A percentile compares a stretch with the other conserved stretches of the same genome.
These are phyloP conservation scores for Avicennia marina DNA, from an alignment of 257 asterid genomes.

Conservation along the genomic window DNA sequence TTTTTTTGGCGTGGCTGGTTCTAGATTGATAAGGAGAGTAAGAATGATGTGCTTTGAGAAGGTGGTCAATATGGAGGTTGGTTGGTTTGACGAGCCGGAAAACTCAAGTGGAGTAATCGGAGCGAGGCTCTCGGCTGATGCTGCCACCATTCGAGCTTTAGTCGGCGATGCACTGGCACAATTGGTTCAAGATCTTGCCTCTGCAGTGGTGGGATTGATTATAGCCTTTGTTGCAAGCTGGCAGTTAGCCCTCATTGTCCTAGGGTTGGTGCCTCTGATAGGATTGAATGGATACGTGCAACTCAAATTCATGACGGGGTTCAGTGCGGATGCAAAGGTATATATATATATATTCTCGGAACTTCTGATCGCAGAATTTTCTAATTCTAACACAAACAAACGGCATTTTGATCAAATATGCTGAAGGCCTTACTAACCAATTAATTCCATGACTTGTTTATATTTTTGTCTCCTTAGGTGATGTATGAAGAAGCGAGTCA, in stretches of 20 bases:
- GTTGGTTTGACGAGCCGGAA: constrained; percentile 57
- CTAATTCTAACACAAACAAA: too few species aligned
- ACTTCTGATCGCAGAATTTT: constrained; percentile 18
- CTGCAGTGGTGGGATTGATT: constrained; percentile 42
- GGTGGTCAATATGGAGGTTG: constrained; percentile 57
- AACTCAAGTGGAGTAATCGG: constrained; percentile 62
- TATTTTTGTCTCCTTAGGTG: constrained; percentile 26
- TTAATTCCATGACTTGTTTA: not conserved
- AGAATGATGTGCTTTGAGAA: constrained; percentile 53
- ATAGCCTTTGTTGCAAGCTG: constrained; percentile 72
- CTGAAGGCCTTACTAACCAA: not conserved
- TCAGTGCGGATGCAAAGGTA: constrained; percentile 63
- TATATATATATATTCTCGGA: not conserved
- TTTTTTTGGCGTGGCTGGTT: constrained; percentile 56
- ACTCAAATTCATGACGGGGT: constrained; percentile 46
- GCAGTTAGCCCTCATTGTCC: constrained; percentile 58
- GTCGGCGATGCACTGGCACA: constrained; percentile 61
- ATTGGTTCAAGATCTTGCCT: constrained; percentile 45
- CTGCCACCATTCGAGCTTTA: constrained; percentile 51
- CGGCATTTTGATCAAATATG: not conserved
- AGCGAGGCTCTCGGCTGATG: constrained; percentile 64
- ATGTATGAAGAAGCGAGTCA: constrained; percentile 92
- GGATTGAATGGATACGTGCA: constrained; percentile 47
- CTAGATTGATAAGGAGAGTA: constrained; percentile 45
- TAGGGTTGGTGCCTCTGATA: constrained; percentile 51